Base-by-base conservation (phyloP, 1,139 yeast species). In the Nakaseomyces delphensis region DNA sequence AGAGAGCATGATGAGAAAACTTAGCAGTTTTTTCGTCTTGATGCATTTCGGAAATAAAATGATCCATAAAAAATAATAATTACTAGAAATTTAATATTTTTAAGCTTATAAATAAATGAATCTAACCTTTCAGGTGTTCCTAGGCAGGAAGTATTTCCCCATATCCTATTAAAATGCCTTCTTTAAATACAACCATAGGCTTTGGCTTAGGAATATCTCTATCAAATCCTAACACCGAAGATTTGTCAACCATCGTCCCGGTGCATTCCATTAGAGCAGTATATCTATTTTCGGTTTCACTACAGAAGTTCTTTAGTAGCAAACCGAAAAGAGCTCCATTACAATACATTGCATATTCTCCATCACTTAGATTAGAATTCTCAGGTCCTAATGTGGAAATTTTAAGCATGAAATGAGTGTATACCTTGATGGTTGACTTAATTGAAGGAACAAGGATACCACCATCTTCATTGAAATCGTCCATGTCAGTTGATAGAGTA, bases 121-220 rank as follows among this genome's bases (percentile, higher is more conserved):
- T n/a, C n/a, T n/a, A n/a, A n/a, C n/a, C n/a, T n/a, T n/a, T n/a
- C n/a, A n/a, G n/a, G n/a, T 13, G 6, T 9, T 27, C 30, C 14
- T 27, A 14, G 8, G 13, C 7, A 10, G 35, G 35, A 18, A 18
- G 23, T 4, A 18, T 9, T 31, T 31, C 35, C 11, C 35, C 35
- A 19, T 16, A 31, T 7, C 35, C 35, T 8, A 31, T 1, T 18
- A 31, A 1, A 10, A 4, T 19, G 4, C 18, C 23, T 4, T 31
- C 35, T 16, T 18, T 31, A 11, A 31, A 31, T 16, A 31, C 13
- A 31, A 31, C n/a, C 7, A 31, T 14, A 31, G 20, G 13, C 18
- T 31, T 31, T 11, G 35, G 14, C 5, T n/a, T 31, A 14, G 35
- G 35, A 8, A 31, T 31, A 31, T 31, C 35, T 31, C 35, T 31